phyloP scores from a whole-genome alignment of 331 rosid species.

The Saraca asoca region DNA sequence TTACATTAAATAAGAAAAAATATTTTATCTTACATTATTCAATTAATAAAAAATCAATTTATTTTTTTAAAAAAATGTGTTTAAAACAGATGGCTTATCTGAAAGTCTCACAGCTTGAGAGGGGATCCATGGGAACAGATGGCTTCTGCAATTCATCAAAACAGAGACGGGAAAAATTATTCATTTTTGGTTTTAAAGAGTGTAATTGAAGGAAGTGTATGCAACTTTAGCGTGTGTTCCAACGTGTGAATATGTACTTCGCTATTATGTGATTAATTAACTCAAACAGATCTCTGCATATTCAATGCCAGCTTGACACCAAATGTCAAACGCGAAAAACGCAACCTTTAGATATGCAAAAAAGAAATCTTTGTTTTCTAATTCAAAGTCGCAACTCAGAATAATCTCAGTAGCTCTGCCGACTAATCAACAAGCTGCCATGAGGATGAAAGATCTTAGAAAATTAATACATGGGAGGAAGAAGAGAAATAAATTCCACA shows the following conservation, averaged over 20 bases:
- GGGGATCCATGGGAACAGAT: slow-evolving; percentile 12
- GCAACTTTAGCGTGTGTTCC: slow-evolving; percentile 55
- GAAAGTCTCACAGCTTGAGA: not conserved
- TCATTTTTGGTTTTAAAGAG: too few species aligned
- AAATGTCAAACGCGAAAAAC: slow-evolving; percentile 37
- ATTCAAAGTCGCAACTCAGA: slow-evolving; percentile 40
- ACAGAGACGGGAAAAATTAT: not conserved
- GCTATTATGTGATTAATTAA: not conserved
- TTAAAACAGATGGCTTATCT: too few species aligned
- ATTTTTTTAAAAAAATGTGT: too few species aligned
- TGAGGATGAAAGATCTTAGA: not conserved
- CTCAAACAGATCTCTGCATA: slow-evolving; percentile 23
- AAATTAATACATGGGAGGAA: too few species aligned
- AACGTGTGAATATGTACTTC: slow-evolving; percentile 28
- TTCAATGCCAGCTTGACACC: slow-evolving; percentile 36
- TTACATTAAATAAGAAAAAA: too few species aligned
- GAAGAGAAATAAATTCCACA: too few species aligned
- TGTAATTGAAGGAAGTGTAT: slow-evolving; percentile 61
- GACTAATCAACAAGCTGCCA: slow-evolving; percentile 37
- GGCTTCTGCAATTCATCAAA: slow-evolving; percentile 16
- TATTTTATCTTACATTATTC: too few species aligned
- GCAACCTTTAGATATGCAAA: not conserved
- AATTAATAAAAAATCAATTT: too few species aligned
- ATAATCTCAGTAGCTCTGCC: slow-evolving; percentile 12
- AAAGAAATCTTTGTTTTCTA: not conserved